Base-by-base conservation (phyloP, 148 eudicot species). In the Dianthus caryophyllus region DNA sequence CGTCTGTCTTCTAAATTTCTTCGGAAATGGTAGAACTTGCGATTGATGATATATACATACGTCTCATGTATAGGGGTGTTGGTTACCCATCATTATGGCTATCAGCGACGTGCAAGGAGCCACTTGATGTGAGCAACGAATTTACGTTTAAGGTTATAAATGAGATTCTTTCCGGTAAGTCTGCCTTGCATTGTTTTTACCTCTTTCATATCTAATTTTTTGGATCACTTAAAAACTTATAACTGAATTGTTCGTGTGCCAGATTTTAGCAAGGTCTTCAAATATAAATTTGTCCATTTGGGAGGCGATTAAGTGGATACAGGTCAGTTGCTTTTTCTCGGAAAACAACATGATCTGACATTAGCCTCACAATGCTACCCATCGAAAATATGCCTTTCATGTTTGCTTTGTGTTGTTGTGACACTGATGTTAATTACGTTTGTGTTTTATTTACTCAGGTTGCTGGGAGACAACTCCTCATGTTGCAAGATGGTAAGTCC, bases 231-330 rank as follows among this genome's bases (percentile, higher is more conserved):
- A 57, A 59, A 24, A n/a, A 24, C 29, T 44, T 31, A 5, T 27
- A 47, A n/a, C n/a, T n/a, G n/a, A n/a, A n/a, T n/a, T 68, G 39
- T 66, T 69, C 66, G 13, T 70, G 51, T 76, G 84, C 69, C 98
- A 93, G 96, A 93, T 87, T 87, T 93, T 78, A 87, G 91, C 77
- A 87, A 84, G 80, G 70, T 93, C 69, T 93, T 93, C 86, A 87
- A 83, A 66, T 93, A 78, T 63, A 86, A 73, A 66, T 90, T 88
- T 25, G 78, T 93, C 63, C 98, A 93, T 80, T 80, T 90, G 77
- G 97, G 98, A 80, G 98, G 98, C 24, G 98, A 93, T 69, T 97
- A 93, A 82, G 98, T 93, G 54, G 66, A 93, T 66, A 84, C 98
- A 57, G 79, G 98, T 89, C 67, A 82, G 90, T 71, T 18, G 7